Percentiles rank a stretch among this genome's conserved stretches.
phyloP scores from a whole-genome alignment of 345 rosid genomes.

The Syzygium grande region DNA sequence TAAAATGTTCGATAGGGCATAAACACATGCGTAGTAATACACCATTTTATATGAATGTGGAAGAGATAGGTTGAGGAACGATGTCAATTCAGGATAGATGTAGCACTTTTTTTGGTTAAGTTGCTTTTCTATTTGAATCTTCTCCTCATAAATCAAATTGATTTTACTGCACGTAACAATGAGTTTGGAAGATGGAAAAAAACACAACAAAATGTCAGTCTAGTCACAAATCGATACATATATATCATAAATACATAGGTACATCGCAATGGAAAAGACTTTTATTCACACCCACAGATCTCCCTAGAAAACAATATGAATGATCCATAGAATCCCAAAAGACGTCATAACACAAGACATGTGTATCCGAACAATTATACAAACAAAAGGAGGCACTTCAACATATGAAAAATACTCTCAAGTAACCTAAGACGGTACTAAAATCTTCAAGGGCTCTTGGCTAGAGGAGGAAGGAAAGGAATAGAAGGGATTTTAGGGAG shows the following conservation, averaged over 20 bases:
- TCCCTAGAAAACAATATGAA: background rate
- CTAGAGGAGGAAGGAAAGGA: conserved; percentile 21
- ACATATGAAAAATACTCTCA: background rate
- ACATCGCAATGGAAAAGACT: background rate
- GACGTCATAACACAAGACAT: background rate
- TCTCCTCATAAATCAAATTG: background rate
- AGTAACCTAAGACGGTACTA: background rate
- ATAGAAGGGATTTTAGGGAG: conserved; percentile 22
- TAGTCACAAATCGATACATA: background rate
- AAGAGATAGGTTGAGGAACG: background rate
- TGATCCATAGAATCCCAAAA: background rate
- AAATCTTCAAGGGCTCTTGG: conserved; percentile 10
- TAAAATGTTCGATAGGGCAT: background rate
- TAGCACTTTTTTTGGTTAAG: background rate
- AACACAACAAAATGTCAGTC: background rate
- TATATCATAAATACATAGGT: background rate
- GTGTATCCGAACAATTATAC: background rate
- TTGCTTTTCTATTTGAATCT: background rate
- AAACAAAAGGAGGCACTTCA: background rate
- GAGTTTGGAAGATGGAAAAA: background rate
- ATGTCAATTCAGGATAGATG: background rate
- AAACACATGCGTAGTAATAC: background rate
- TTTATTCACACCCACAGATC: background rate
- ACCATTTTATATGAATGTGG: background rate
- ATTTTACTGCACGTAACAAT: background rate